Percentiles rank a stretch among this genome's conserved stretches.
These are phyloP conservation scores for Boletus reticulatus DNA, from an alignment of 768 basidiomycete species.

Conservation along the genomic window DNA sequence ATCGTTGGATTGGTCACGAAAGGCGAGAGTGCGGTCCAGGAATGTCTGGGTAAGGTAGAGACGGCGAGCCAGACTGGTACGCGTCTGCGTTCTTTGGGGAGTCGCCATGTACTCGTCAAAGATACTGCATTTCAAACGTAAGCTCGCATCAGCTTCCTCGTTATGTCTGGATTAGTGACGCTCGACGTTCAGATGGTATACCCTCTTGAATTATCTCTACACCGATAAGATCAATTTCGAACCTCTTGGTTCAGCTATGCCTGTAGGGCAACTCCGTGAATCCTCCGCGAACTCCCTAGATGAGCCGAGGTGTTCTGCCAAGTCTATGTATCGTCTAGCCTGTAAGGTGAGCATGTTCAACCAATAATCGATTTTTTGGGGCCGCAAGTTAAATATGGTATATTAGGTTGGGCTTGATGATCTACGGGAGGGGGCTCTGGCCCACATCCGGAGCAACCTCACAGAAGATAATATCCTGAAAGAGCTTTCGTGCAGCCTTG, in stretches of 20 bases:
- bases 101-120: conserved; percentile 25
- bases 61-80: neutral
- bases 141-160: neutral
- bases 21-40: neutral
- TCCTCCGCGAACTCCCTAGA: neutral
- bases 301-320: conserved; percentile 35
- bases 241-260: conserved; percentile 26
- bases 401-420: conserved; percentile 19
- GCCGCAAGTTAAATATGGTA: neutral
- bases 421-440: conserved; percentile 18
- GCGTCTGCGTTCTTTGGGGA: conserved; percentile 12
- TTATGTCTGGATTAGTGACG: neutral
- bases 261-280: neutral
- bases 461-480: conserved; percentile 22
- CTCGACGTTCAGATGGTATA: conserved; percentile 1
- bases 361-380: neutral
- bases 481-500: conserved; percentile 21
- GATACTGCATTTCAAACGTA: conserved; percentile 32
- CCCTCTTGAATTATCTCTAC: conserved; percentile 40
- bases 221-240: conserved; percentile 33
- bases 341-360: conserved; percentile 29
- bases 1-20: neutral
- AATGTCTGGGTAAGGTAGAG: neutral
- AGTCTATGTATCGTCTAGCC: conserved; percentile 45
- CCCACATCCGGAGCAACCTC: conserved; percentile 15